These are phyloP conservation scores for Xerophyta viscosa DNA, from an alignment of 106 monocot species.

Conservation along the genomic window DNA sequence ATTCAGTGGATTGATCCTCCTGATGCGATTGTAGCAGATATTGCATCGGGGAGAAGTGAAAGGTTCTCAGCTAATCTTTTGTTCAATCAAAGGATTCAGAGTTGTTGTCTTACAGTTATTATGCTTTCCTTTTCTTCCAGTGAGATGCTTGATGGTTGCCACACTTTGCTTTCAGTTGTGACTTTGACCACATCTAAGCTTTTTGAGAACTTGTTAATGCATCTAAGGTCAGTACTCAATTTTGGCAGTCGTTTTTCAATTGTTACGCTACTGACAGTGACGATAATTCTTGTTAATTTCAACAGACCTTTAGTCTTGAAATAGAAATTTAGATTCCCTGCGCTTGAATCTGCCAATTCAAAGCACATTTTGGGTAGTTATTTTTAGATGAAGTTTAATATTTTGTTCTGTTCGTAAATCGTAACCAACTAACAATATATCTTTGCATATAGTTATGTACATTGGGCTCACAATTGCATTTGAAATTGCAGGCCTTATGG, in stretches of 20 bases:
- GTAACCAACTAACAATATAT: no score
- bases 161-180: conserved; percentile 79
- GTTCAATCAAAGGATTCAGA: background rate
- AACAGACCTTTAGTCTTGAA: no score
- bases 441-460: conserved; percentile 4
- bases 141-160: conserved; percentile 93
- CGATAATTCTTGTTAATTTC: no score
- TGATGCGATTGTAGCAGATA: conserved; percentile 33
- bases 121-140: conserved; percentile 22
- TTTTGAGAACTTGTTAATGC: conserved; percentile 75
- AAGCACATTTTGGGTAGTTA: no score
- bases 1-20: conserved; percentile 80
- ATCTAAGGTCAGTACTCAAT: conserved; percentile 53
- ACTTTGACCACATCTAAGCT: conserved; percentile 40
- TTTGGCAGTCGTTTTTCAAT: background rate
- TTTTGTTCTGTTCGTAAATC: no score
- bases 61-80: conserved; percentile 38
- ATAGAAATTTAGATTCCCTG: no score
- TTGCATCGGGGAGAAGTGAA: conserved; percentile 49
- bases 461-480: background rate
- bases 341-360: no score
- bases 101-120: background rate
- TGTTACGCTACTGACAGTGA: no score
- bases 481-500: conserved; percentile 60
- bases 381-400: no score